Base-by-base conservation (phyloP, 495 filamentous ascomycete species). In the Pseudoneurospora amorphoporcata region DNA sequence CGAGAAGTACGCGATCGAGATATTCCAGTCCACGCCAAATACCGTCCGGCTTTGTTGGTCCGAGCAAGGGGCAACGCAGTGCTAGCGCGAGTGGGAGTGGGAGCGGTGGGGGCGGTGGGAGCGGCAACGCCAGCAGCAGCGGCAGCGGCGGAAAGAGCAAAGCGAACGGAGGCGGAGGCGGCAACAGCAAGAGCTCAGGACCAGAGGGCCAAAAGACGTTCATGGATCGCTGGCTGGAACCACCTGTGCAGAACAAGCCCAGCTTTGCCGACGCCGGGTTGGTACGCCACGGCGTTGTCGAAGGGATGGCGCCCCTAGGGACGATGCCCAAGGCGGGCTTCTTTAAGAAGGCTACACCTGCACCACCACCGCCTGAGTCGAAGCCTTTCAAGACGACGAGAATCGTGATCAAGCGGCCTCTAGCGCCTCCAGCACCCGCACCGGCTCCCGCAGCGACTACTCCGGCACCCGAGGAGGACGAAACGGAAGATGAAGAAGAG, bases 301-400 rank as follows among this genome's bases (percentile, higher is more conserved):
- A 89, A 79, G 86, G 87, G 75, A 93, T 94, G 91, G 86, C 86
- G 47, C 87, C 91, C 38, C 81, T 94, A 5, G 91, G 91, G 43
- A 85, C 85, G 37, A 80, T 87, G 68, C 91, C 91, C 8, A 89
- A 84, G 78, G 75, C 81, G n/a, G 78, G 82, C 29, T 72, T 81
- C 69, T 79, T 82, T 70, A 85, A 83, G 78, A 85, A 83, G 73
- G 69, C 77, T 14, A 68, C 76, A 38, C 68, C 81, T 39, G 72
- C 74, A 19, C 37, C 78, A 12, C 71, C 70, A 6, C 72, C 78
- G 6, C 73, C 76, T 10, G 74, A 74, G 71, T 38, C 19, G 19
- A 45, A 71, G 14, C 42, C 70, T 9, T 38, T 58, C 53, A 69
- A 40, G 39, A 58, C 79, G 39, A 73, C 76, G 19, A 76, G 79